Conservation (phyloP, 805 yeast genomes). For the Candida xiaguanensis region DNA sequence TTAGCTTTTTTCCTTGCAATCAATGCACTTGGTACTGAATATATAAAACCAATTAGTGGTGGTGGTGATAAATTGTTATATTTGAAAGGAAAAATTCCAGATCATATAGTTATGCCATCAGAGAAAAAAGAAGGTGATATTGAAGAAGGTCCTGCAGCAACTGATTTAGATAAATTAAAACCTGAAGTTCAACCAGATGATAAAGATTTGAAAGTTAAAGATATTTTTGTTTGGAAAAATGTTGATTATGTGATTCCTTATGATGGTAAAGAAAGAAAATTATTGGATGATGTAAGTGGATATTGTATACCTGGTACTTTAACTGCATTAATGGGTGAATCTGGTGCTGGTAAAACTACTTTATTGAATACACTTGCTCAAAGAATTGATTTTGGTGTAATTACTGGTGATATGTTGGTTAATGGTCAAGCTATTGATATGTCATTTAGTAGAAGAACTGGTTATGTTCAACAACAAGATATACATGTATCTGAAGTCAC, state of each 20-base stretch:
- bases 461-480: conserved; percentile 21
- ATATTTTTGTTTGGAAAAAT: conserved; percentile 60
- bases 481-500: conserved; percentile 17
- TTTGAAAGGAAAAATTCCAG: conserved; percentile 22
- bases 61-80: conserved; percentile 31
- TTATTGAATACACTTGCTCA: conserved; percentile 51
- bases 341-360: conserved; percentile 65
- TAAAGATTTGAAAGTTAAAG: conserved; percentile 34
- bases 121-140: conserved; percentile 11
- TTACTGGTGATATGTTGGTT: conserved; percentile 57
- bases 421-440: conserved; percentile 47
- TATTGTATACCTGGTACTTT: conserved; percentile 47
- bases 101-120: conserved; percentile 13
- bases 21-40: conserved; percentile 24
- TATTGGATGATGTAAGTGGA: conserved; percentile 34
- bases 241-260: conserved; percentile 55
- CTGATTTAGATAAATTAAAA: background rate
- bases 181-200: conserved; percentile 1
- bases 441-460: conserved; percentile 45
- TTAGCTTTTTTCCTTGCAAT: conserved; percentile 15
- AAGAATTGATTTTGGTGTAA: conserved; percentile 52
- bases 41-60: conserved; percentile 25
- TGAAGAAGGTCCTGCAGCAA: conserved; percentile 10
- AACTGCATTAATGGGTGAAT: conserved; percentile 61
- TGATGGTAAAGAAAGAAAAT: conserved; percentile 34